Evolutionary conservation across 2,329 filamentous ascomycete genomes (phyloP).

Genomic region (Penicillium concentricum): DNA sequence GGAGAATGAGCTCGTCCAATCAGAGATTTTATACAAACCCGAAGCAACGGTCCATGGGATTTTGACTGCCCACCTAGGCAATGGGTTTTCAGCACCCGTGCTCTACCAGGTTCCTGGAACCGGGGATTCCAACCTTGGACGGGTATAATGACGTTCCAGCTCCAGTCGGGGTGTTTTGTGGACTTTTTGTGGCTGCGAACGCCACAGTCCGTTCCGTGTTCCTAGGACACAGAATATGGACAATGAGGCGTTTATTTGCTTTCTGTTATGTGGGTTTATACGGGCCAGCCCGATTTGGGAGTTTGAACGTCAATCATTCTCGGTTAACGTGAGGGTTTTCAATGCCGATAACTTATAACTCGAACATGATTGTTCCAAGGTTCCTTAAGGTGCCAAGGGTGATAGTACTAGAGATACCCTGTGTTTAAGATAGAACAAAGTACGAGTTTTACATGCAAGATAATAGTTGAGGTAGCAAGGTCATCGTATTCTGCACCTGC

Average conservation of each 20-base stretch:
- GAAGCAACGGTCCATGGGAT: slow-evolving; percentile 2
- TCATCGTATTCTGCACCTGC: slow-evolving; percentile 15
- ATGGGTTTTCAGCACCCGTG: slow-evolving; percentile 1
- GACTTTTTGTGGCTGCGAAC: neutral
- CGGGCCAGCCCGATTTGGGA: neutral
- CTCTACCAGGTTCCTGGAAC: slow-evolving; percentile 19
- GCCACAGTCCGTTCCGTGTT: neutral
- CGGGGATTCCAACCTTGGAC: neutral
- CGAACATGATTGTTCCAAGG: too few species aligned
- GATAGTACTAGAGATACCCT: neutral
- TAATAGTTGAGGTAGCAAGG: neutral
- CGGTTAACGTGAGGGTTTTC: neutral
- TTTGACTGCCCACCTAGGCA: neutral
- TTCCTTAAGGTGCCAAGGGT: neutral
- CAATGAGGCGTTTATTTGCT: neutral
- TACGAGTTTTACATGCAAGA: neutral
- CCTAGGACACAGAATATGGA: neutral
- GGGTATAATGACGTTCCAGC: too few species aligned
- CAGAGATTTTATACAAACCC: neutral
- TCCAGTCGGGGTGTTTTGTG: neutral
- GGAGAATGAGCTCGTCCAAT: slow-evolving; percentile 10
- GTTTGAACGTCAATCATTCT: neutral
- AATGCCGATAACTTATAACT: neutral
- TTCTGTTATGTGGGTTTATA: neutral
- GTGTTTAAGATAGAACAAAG: neutral